Base-by-base conservation (phyloP, 169 alveolate genomes). In the Plasmodium sp. region DNA sequence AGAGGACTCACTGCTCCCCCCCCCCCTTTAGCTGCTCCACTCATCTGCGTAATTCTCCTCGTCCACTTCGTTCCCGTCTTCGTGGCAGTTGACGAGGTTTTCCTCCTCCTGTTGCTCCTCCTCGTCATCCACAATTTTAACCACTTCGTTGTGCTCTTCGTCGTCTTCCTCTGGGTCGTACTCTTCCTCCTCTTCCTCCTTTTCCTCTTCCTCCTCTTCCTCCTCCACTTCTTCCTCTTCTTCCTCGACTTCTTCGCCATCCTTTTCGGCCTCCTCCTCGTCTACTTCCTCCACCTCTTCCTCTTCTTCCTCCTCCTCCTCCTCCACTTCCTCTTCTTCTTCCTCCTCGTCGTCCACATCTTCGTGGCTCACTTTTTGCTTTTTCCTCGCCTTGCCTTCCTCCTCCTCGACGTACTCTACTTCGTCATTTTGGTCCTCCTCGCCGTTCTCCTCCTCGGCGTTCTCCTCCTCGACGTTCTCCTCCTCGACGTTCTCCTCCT, bases 311-410 rank as follows among this genome's bases (percentile, higher is more conserved):
- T 36, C 79, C 4, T 51, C 88, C 16, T 80, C 86, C 1, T 41
- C 48, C 2, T 79, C 72, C 71, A 7, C 82, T 2, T 88, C 71
- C 7, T 77, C 54, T 0, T 33, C 88, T 88, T 77, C 94, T 5
- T 72, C 82, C 45, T 79, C 81, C 3, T 88, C 82, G 18, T 80
- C 90, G 31, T 88, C 41, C 12, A n/a, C 80, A 9, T 90, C 91
- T 54, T 62, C 73, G 27, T 81, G 51, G 7, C 83, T 56, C 9
- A 22, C 39, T 73, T 80, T 72, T 45, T 81, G 39, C 14, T 75
- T 36, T 48, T 36, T 73, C 18, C 73, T 18, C 6, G 43, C 83
- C 75, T 84, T 31, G 10, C 9, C 58, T 31, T 51, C 41, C 5
- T 81, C 74, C 56, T 81, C 56, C 6, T 18, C 74, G 27, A 22